Base-by-base conservation (phyloP, 768 basidiomycete genomes). In the Russula abietina region DNA sequence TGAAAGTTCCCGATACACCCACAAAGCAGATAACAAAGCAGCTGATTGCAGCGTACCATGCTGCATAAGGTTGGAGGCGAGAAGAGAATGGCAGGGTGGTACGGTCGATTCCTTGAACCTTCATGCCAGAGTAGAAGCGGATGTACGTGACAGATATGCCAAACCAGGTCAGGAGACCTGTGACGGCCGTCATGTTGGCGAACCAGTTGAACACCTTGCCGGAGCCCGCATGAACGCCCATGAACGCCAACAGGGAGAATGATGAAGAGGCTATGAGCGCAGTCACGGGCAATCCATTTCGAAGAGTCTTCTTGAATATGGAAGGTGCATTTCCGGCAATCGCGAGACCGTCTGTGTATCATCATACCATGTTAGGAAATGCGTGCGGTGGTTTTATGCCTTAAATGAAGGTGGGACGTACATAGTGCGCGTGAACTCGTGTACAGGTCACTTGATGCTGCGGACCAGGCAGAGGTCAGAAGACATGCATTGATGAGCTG, bases 381-480 rank as follows among this genome's bases (percentile, higher is more conserved):
- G 24, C n/a, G 55, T 24, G 4, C n/a, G 41, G 64, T 58, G 43
- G 59, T 51, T 28, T 17, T 12, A 51, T 32, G 55, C 60, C 30
- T 19, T 28, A 24, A 24, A 9, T 4, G 9, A 6, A 10, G n/a
- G 14, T 39, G 33, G 46, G 30, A 78, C 87, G 68, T 65, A 90
- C 89, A 95, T 10, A 98, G 80, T 0, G 89, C 89, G 59, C 90
- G 85, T 19, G 93, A 93, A 51, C 88, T 87, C 4, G 92, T 94
- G 76, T 93, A 96, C 51, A 97, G 73, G 71, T 96, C 93, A 72
- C 88, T 89, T 26, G 87, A 87, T 6, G 90, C 91, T 38, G 94
- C 93, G 28, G 93, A 96, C 88, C 91, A 94, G 6, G 94, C 93
- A 3, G 93, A 91, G 43, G 89, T 91, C 66, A 98, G 75, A 16